These are phyloP conservation scores for Pseudonitzschia pungens DNA, from an alignment of 108 stramenopile genomes.

Conservation along the genomic window DNA sequence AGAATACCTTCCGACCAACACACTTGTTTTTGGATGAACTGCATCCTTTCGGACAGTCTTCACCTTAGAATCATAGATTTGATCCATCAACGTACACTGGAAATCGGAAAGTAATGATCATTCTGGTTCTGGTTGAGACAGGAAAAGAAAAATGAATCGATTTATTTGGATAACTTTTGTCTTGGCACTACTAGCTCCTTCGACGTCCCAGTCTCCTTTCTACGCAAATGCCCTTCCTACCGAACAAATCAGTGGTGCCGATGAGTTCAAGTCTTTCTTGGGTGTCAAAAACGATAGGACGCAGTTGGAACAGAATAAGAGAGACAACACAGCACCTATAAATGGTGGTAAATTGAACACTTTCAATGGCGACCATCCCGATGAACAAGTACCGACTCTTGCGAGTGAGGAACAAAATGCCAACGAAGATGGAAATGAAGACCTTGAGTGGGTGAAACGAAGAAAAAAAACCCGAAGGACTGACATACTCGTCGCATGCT, in stretches of 20 bases:
- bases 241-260: not conserved
- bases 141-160: not conserved
- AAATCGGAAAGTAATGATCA: not conserved
- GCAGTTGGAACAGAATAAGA: not conserved
- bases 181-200: not conserved
- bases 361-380: not conserved
- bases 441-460: not conserved
- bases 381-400: not conserved
- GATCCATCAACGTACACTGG: not conserved
- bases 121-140: not conserved
- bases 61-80: too few species aligned
- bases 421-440: not conserved
- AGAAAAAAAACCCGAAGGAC: not conserved
- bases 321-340: not conserved
- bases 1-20: not conserved
- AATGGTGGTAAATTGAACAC: not conserved
- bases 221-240: not conserved
- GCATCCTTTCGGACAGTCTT: too few species aligned
- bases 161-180: not conserved
- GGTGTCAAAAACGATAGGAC: not conserved
- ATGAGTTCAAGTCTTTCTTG: not conserved
- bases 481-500: slow-evolving; percentile 34
- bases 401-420: not conserved
- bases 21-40: too few species aligned
- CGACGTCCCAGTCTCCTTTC: not conserved